These are phyloP conservation scores for Cadophora sp. DNA, from an alignment of 2,329 filamentous ascomycete species.

Conservation along the genomic window DNA sequence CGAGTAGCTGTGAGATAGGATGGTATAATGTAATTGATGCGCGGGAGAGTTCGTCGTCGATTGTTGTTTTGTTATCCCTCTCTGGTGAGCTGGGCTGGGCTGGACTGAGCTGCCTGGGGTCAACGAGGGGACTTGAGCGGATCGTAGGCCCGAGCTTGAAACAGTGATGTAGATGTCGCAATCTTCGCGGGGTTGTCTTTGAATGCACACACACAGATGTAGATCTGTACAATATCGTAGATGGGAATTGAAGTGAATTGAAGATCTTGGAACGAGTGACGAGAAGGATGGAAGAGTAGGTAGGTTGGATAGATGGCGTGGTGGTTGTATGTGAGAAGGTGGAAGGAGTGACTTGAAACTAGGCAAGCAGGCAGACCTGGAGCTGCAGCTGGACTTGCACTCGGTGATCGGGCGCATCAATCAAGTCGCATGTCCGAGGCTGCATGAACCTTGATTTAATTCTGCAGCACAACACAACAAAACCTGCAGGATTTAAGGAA, in stretches of 20 bases:
- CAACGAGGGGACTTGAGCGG: constrained; percentile 13
- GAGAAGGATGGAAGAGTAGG: constrained; percentile 2
- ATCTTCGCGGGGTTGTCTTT: neutral
- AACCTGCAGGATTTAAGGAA: neutral
- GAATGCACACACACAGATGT: neutral
- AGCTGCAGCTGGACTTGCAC: neutral
- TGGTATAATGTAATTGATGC: constrained; percentile 11
- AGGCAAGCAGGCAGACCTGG: too few relatives aligned
- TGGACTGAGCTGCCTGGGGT: constrained; percentile 1
- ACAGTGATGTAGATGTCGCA: constrained; percentile 10
- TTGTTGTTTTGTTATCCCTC: neutral
- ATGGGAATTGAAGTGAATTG: constrained; percentile 1
- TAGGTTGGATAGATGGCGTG: neutral
- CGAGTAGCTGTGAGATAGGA: too few relatives aligned
- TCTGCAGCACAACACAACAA: constrained; percentile 4
- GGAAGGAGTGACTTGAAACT: constrained; percentile 10
- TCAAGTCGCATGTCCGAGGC: constrained; percentile 9
- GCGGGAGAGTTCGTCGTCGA: neutral
- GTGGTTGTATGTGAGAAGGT: neutral
- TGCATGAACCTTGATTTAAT: constrained; percentile 13
- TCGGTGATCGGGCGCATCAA: neutral
- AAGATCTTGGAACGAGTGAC: constrained; percentile 12
- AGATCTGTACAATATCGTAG: neutral
- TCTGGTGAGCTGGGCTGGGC: neutral
- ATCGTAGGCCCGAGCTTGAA: constrained; percentile 20